Base-by-base conservation (phyloP, 352 stramenopile species). In the Hyaloperonospora arabidopsidis region DNA sequence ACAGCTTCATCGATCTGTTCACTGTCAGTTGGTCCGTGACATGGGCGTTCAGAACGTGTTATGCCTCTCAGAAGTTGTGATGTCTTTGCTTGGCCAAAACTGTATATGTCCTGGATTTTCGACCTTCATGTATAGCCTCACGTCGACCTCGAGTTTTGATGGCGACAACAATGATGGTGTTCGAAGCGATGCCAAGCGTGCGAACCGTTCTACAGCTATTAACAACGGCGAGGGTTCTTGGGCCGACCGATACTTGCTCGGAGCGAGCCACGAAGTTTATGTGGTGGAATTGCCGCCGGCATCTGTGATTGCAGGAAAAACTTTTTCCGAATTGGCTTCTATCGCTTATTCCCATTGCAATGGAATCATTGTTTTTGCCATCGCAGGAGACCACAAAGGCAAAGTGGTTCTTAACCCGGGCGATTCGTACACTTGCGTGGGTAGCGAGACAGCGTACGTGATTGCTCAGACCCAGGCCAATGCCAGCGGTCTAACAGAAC, bases 41-140 rank as follows among this genome's bases (percentile, higher is more conserved):
- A 70, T 93, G 45, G 70, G 82, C 18, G 76, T 88, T 22, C 81
- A 89, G 38, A 89, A 88, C 49, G 76, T 80, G 23, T 54, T 91
- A 4, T 93, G 83, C 48, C 87, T 91, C 8, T 86, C 76, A 3
- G 83, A 93, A 51, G 64, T 91, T 14, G 79, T 87, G 49, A 62
- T 88, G 54, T 93, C 80, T 25, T 53, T 93, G 22, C 57, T 93
- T n/a, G 83, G 69, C 1, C 83, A 93, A 58, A 91, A 90, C 67
- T 93, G 83, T 45, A 74, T 91, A 45, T 93, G 83, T 28, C 83
- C 83, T 10, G 83, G 80, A 4, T 93, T 93, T 45, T 91, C 83
- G 1, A 93, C 83, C 11, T 83, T 93, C 57, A 89, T 93, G 38
- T 93, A 93, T 62, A 91, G 87, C 38, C 57, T 93, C 25, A 93